Evolutionary conservation across 2,329 filamentous ascomycete genomes (phyloP).

Genomic region (Keithomyces neogunnii): DNA sequence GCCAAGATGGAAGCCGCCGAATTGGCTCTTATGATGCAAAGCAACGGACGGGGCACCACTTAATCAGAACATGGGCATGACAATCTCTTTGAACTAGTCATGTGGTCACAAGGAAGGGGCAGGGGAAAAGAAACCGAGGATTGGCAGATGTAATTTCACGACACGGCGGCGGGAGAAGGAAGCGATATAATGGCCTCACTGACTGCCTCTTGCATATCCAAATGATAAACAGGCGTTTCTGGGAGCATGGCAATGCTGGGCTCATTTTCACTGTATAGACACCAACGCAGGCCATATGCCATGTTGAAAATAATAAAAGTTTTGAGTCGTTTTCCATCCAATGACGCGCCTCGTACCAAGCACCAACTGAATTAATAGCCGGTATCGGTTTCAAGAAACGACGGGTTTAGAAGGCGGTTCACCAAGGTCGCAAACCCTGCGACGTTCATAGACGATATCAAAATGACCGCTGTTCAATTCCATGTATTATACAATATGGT

Average conservation of each 20-base stretch:
- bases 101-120: no score
- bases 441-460: no score
- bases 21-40: background rate
- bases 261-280: background rate
- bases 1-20: conserved; percentile 39
- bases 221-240: background rate
- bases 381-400: no score
- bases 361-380: background rate
- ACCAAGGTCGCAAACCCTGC: no score
- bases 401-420: no score
- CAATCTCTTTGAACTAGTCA: no score
- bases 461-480: background rate
- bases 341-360: background rate
- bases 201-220: background rate
- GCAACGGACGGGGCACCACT: background rate
- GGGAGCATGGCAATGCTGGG: background rate
- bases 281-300: background rate
- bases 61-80: no score
- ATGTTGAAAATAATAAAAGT: background rate
- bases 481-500: background rate
- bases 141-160: no score
- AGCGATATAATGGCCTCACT: no score
- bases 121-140: no score
- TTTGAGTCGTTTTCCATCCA: background rate
- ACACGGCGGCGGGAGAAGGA: no score